Evolutionary conservation across 768 basidiomycete species (phyloP).

Genomic region (Tulasnella sp.): DNA sequence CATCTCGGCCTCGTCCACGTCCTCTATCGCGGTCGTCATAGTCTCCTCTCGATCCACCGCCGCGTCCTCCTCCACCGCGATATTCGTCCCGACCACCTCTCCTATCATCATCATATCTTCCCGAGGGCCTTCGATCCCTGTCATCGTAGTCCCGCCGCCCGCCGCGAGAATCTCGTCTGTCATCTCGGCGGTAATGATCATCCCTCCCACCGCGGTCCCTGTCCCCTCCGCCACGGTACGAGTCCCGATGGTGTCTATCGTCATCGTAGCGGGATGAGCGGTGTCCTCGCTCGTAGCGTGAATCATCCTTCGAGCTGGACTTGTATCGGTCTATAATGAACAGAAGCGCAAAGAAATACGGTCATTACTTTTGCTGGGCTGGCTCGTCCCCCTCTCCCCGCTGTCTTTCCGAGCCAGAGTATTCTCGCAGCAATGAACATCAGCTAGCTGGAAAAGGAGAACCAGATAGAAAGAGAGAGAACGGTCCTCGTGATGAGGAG

Average conservation of each 20-base stretch:
- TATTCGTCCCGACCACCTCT: slow-evolving; percentile 32
- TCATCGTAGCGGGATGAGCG: slow-evolving; percentile 29
- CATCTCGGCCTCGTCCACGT: slow-evolving; percentile 38
- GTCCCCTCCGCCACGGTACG: slow-evolving; percentile 7
- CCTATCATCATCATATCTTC: slow-evolving; percentile 29
- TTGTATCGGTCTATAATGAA: too few species aligned
- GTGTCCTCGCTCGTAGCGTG: slow-evolving; percentile 23
- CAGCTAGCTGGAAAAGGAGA: too few species aligned
- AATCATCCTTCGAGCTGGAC: not conserved
- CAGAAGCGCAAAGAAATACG: too few species aligned
- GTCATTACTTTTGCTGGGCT: too few species aligned
- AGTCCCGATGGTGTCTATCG: slow-evolving; percentile 7
- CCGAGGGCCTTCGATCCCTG: slow-evolving; percentile 14
- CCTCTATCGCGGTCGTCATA: slow-evolving; percentile 37
- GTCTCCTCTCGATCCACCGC: slow-evolving; percentile 22
- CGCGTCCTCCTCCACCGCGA: slow-evolving; percentile 26
- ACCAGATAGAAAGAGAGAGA: too few species aligned
- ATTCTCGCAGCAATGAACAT: too few species aligned
- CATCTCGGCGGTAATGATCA: slow-evolving; percentile 48
- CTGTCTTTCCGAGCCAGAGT: too few species aligned
- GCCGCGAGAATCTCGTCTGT: slow-evolving; percentile 16
- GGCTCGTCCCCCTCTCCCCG: too few species aligned
- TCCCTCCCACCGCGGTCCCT: slow-evolving; percentile 18
- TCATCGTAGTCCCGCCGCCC: slow-evolving; percentile 17
- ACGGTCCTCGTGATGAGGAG: too few species aligned